Evolutionary conservation across 2,329 filamentous ascomycete genomes (phyloP).

Genomic region (Albophoma yamanashiensis): DNA sequence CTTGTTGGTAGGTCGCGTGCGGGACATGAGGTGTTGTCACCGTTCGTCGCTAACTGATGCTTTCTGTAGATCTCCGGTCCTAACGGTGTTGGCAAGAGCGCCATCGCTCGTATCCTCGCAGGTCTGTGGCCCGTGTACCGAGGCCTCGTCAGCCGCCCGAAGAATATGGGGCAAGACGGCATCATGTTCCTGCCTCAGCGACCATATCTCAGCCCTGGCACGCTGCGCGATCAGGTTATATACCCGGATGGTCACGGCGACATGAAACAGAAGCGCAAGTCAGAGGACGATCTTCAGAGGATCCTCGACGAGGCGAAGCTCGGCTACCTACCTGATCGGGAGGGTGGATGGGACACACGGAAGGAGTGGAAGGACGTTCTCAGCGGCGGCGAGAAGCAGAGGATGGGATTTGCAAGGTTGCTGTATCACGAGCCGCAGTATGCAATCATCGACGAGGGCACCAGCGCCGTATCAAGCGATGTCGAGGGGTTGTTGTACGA

Average conservation of each 20-base stretch:
- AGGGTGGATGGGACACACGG: conserved; percentile 91
- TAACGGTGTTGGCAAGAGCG: conserved; percentile 89
- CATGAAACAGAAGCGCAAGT: conserved; percentile 72
- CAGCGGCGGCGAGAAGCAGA: conserved; percentile 94
- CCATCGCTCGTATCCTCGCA: conserved; percentile 77
- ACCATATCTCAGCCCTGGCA: conserved; percentile 85
- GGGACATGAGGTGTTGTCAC: not conserved
- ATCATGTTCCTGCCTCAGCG: conserved; percentile 98
- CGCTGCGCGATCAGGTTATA: conserved; percentile 91
- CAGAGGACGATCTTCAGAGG: conserved; percentile 65
- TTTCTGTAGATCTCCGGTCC: conserved; percentile 64
- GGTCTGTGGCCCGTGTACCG: conserved; percentile 95
- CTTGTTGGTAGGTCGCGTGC: conserved; percentile 46
- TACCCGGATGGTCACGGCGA: conserved; percentile 93
- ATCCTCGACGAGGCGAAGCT: conserved; percentile 76
- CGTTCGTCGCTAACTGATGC: conserved; percentile 6
- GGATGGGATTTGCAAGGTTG: conserved; percentile 81
- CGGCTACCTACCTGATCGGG: conserved; percentile 80
- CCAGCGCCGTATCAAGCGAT: conserved; percentile 85
- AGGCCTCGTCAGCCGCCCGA: conserved; percentile 80
- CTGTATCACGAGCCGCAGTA: conserved; percentile 93
- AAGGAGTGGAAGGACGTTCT: conserved; percentile 99
- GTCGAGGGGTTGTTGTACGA: conserved; percentile 93
- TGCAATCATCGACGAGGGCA: conserved; percentile 91
- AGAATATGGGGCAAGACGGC: conserved; percentile 69